These are phyloP conservation scores for Rubroshorea leprosula DNA, from an alignment of 345 rosid genomes.

Conservation along the genomic window DNA sequence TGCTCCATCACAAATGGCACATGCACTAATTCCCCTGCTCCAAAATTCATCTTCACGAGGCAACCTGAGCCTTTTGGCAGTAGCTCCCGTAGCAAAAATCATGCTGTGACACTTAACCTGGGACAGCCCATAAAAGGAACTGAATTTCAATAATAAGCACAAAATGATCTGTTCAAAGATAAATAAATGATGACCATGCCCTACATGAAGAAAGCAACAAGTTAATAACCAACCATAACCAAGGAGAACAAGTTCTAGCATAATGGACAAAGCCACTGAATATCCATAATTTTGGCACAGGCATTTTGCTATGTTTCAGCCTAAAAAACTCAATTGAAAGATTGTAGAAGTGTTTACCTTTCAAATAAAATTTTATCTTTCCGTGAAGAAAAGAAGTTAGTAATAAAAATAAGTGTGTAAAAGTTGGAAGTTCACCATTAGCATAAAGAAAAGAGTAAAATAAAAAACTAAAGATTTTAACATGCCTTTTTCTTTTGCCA, in stretches of 20 bases:
- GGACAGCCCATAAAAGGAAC: conserved; percentile 6
- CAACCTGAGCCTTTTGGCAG: conserved; percentile 67
- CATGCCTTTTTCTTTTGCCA: too few species aligned
- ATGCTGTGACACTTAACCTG: conserved; percentile 87
- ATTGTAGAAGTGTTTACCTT: too few species aligned
- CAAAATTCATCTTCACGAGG: conserved; percentile 97
- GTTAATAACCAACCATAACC: neutral
- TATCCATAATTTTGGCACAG: neutral
- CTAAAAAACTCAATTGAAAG: neutral
- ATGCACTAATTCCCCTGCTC: conserved; percentile 99
- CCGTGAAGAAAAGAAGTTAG: neutral
- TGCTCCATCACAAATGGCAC: conserved; percentile 99
- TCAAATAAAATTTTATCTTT: neutral
- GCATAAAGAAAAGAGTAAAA: neutral
- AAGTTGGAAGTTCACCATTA: neutral
- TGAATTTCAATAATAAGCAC: neutral
- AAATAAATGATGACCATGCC: conserved; percentile 3
- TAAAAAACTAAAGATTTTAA: too few species aligned
- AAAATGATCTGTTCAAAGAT: neutral
- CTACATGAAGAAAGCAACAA: too few species aligned
- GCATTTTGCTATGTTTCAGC: neutral
- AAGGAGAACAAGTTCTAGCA: neutral
- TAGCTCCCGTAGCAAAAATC: conserved; percentile 92
- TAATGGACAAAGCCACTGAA: neutral
- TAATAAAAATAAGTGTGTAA: neutral